Evolutionary conservation across 345 rosid species (phyloP).

Genomic region (Aquilaria malaccensis): DNA sequence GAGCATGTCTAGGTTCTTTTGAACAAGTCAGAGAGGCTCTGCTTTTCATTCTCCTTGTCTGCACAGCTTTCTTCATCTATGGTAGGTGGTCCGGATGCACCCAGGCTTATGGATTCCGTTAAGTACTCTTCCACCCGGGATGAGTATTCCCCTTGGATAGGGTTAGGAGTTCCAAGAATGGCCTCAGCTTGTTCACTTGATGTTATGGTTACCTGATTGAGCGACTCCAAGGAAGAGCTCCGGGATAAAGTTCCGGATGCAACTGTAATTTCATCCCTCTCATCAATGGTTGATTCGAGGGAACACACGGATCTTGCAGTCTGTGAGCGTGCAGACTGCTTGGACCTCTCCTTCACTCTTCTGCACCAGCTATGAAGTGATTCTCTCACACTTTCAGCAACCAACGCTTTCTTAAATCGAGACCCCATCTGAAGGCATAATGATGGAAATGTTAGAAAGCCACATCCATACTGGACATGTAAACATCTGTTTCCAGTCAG

Average conservation of each 20-base stretch:
- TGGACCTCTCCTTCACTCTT: conserved; percentile 67
- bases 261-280: conserved; percentile 69
- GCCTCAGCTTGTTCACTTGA: conserved; percentile 45
- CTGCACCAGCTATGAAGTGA: conserved; percentile 97
- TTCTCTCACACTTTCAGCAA: conserved; percentile 78
- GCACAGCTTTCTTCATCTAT: conserved; percentile 36
- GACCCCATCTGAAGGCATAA: conserved; percentile 67
- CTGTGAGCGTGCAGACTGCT: conserved; percentile 38
- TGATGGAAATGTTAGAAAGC: not conserved
- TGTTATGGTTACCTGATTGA: conserved; percentile 54
- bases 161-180: conserved; percentile 30
- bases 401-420: conserved; percentile 67
- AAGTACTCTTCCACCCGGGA: conserved; percentile 53
- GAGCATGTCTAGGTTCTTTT: conserved; percentile 26
- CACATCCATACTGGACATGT: too few relatives aligned
- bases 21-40: conserved; percentile 58
- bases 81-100: conserved; percentile 22
- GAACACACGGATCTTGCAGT: conserved; percentile 78
- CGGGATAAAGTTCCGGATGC: conserved; percentile 67
- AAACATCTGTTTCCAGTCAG: too few relatives aligned
- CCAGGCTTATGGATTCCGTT: conserved; percentile 37
- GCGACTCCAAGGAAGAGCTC: conserved; percentile 57
- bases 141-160: conserved; percentile 29
- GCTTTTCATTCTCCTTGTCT: conserved; percentile 27
- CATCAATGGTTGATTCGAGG: conserved; percentile 60